Evolutionary conservation across 495 filamentous ascomycete genomes (phyloP), one percentile per base, ranked within the genome.

Genomic region (Chaetomium fimeti): DNA sequence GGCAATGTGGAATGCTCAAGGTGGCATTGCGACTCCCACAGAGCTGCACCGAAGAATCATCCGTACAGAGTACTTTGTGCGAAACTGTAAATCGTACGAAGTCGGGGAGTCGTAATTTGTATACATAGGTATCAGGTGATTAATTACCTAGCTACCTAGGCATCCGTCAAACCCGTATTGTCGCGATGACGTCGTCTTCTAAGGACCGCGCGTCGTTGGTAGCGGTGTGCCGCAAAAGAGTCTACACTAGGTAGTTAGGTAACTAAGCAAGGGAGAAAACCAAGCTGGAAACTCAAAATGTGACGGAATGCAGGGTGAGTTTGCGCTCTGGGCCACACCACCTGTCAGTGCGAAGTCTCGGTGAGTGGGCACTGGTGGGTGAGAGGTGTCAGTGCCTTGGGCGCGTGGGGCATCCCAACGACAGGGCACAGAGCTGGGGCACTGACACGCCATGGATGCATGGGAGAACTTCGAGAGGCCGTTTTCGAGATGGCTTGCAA

Each of bases 341-440:
- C 7, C 16, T 18, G 53, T 56, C 53, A 56, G 29, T 56, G 53
- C 53, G 53, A 40, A 24, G 53, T 56, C 29, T 56, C 53, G 40
- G 40, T 16, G 13, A 43, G 16, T 43, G 40, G 4, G 32, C 5
- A 9, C 4, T 5, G 22, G 51, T 5, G 15, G 53, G 48, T 52
- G 48, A 5, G 22, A 25, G 48, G 13, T 47, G 16, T 47, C 32
- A 36, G 12, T 36, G 32, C 32, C 32, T 32, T 36, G 32, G 32
- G 32, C 12, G n/a, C 32, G 32, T 36, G 32, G 43, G 43, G 16
- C 18, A n/a, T n/a, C 48, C 22, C 48, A 52, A 52, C 48, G 48
- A 9, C 32, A 36, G 32, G 32, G 48, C 43, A 47, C 43, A n/a
- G 43, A 47, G 43, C 43, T 22, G 43, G 9, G 43, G 12, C 32